Evolutionary conservation across 2,329 filamentous ascomycete species (phyloP).

Genomic region (Hypoxylon sp.): DNA sequence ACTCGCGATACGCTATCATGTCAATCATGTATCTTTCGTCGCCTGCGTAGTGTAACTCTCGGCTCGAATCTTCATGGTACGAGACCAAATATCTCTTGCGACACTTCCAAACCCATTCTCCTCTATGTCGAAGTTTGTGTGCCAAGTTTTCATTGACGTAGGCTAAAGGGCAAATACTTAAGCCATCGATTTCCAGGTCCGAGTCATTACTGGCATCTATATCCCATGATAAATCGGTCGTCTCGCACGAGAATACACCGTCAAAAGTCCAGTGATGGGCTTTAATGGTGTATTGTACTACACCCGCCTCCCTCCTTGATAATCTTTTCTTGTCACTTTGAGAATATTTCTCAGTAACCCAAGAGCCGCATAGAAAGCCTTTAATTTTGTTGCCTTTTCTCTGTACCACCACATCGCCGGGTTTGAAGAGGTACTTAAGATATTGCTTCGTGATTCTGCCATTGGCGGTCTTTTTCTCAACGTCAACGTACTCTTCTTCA

Average conservation of each 20-base stretch:
- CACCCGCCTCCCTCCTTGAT: not conserved
- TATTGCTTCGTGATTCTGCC: constrained; percentile 2
- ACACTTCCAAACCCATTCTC: constrained; percentile 14
- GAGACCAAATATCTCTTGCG: constrained; percentile 4
- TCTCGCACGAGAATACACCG: not conserved
- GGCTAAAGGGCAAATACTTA: not conserved
- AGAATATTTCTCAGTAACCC: not conserved
- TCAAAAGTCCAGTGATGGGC: constrained; percentile 3
- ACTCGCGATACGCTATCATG: constrained; percentile 6
- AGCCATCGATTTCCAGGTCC: not conserved
- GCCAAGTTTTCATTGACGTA: not conserved
- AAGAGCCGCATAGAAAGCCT: constrained; percentile 9
- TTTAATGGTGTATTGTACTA: not conserved
- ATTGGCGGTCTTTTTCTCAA: not conserved
- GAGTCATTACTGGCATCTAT: not conserved
- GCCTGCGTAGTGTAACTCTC: not conserved
- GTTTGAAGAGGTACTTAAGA: constrained; percentile 14
- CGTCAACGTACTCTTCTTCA: not conserved
- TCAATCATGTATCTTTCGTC: constrained; percentile 23
- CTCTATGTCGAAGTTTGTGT: not conserved
- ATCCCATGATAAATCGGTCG: not conserved
- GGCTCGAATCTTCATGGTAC: constrained; percentile 2
- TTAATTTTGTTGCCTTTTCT: not conserved
- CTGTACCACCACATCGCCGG: constrained; percentile 2
- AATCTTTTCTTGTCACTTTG: not conserved